Conservation (phyloP, 73 alveolate species). For the Paramecium pentaurelia region DNA sequence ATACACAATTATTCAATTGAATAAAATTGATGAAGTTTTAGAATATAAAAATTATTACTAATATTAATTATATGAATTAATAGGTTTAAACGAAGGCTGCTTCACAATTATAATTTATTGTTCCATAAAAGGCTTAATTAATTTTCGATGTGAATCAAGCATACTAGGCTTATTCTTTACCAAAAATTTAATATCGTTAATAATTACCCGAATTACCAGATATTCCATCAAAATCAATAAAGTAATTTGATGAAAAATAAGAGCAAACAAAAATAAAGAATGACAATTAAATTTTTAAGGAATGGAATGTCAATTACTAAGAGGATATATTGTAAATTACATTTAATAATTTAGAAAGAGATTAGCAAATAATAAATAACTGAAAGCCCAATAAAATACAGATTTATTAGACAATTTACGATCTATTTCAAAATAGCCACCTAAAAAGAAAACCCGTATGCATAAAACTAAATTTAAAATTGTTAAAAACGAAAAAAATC, state of each 20-base stretch:
- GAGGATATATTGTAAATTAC: not conserved
- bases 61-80: not conserved
- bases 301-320: slow-evolving; percentile 36
- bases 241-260: not conserved
- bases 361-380: slow-evolving; percentile 32
- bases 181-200: slow-evolving; percentile 17
- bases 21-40: not conserved
- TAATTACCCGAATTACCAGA: slow-evolving; percentile 16
- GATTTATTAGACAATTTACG: not conserved
- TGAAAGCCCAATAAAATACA: slow-evolving; percentile 29
- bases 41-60: not conserved
- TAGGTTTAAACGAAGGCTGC: not conserved
- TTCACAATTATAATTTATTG: not conserved
- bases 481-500: slow-evolving; percentile 39
- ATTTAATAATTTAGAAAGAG: not conserved
- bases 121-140: not conserved
- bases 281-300: slow-evolving; percentile 25
- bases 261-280: not conserved
- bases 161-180: slow-evolving; percentile 24
- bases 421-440: slow-evolving; percentile 39
- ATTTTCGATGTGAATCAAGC: slow-evolving; percentile 32
- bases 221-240: not conserved
- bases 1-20: not conserved
- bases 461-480: slow-evolving; percentile 58
- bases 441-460: slow-evolving; percentile 55